Evolutionary conservation across 2,329 filamentous ascomycete genomes (phyloP).

Genomic region (Chaetomium globosum): DNA sequence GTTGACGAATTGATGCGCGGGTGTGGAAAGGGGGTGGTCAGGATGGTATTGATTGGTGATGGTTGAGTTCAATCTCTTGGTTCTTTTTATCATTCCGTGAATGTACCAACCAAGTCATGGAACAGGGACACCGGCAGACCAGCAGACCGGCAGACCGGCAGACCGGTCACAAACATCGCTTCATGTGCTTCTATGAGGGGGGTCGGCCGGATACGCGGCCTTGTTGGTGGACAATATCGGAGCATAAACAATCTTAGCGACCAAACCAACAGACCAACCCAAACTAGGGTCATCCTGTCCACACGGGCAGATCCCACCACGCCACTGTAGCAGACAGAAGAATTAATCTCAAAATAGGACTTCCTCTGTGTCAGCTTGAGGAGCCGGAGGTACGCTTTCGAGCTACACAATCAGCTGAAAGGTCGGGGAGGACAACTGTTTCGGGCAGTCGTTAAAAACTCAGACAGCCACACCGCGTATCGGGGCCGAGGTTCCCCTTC

Average conservation of each 20-base stretch:
- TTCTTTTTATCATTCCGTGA: not conserved
- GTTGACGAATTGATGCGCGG: not conserved
- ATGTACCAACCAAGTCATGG: no score
- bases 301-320: not conserved
- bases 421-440: constrained; percentile 2
- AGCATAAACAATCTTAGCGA: not conserved
- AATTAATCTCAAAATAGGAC: not conserved
- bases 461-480: constrained; percentile 3
- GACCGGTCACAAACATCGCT: not conserved
- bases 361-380: not conserved
- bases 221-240: constrained; percentile 7
- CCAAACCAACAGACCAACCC: not conserved
- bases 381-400: not conserved
- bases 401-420: not conserved
- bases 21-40: not conserved
- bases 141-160: not conserved
- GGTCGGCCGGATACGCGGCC: not conserved
- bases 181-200: not conserved
- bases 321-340: not conserved
- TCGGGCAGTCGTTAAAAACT: not conserved
- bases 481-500: constrained; percentile 19
- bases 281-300: not conserved
- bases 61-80: not conserved
- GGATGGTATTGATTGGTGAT: not conserved
- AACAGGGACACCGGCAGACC: not conserved